These are phyloP conservation scores for Suillus paluster DNA, from an alignment of 768 basidiomycete genomes.

Conservation along the genomic window DNA sequence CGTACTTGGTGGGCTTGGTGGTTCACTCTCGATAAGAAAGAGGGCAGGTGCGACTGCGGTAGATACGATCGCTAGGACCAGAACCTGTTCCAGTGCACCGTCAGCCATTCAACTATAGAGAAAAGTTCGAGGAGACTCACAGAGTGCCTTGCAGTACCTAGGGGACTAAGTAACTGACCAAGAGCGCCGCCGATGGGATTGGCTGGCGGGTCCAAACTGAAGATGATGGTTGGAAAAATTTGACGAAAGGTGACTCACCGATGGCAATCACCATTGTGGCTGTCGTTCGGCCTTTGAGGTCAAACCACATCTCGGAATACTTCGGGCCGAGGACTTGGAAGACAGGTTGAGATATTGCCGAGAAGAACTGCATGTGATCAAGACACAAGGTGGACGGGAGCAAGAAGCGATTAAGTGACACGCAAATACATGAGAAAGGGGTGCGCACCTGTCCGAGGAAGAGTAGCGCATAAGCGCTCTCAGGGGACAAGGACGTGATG, in stretches of 20 bases:
- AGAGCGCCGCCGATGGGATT: conserved; percentile 77
- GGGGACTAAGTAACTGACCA: conserved; percentile 73
- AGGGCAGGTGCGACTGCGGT: conserved; percentile 62
- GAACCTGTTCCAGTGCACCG: conserved; percentile 46
- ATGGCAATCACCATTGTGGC: conserved; percentile 65
- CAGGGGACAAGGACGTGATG: conserved; percentile 49
- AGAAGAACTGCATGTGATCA: conserved; percentile 51
- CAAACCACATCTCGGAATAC: conserved; percentile 86
- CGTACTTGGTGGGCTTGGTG: conserved; percentile 82
- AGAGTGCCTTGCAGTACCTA: conserved; percentile 56
- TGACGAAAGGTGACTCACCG: conserved; percentile 30
- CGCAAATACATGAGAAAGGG: background rate
- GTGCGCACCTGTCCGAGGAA: conserved; percentile 67
- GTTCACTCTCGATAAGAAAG: conserved; percentile 60
- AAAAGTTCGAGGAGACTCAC: conserved; percentile 39
- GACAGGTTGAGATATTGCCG: conserved; percentile 67
- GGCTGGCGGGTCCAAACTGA: conserved; percentile 40
- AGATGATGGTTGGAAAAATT: background rate
- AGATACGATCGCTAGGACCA: conserved; percentile 72
- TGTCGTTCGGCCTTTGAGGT: conserved; percentile 75
- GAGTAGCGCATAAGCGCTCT: conserved; percentile 64
- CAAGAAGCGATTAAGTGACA: too few species aligned
- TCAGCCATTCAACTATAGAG: background rate
- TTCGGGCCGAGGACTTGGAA: conserved; percentile 80
- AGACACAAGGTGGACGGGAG: too few species aligned